A percentile compares a stretch with the other conserved stretches of the same genome.
These are phyloP conservation scores for Debaryomyces maramus DNA, from an alignment of 805 yeast species.

Conservation along the genomic window DNA sequence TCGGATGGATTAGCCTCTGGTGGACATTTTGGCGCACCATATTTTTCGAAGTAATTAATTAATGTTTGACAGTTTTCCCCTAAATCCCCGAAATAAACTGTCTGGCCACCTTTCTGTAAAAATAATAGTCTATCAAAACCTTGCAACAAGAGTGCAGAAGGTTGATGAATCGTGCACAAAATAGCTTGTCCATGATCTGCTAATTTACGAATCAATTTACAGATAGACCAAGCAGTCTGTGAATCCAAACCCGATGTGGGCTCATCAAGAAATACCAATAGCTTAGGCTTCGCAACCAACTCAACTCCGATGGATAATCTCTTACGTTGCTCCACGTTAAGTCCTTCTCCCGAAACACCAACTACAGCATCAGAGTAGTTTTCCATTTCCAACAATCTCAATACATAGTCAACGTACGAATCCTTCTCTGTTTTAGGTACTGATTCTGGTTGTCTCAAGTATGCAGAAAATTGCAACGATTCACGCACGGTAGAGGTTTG, in stretches of 20 bases:
- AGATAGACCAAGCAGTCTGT: slow-evolving; percentile 38
- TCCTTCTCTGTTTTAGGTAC: slow-evolving; percentile 22
- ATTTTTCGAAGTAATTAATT: slow-evolving; percentile 62
- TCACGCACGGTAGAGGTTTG: slow-evolving; percentile 20
- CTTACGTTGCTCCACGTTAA: slow-evolving; percentile 36
- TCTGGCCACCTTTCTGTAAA: slow-evolving; percentile 2
- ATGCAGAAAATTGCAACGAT: slow-evolving; percentile 20
- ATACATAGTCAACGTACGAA: slow-evolving; percentile 24
- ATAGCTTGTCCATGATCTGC: neutral
- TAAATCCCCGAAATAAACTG: neutral
- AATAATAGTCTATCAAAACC: slow-evolving; percentile 44
- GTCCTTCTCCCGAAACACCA: slow-evolving; percentile 36
- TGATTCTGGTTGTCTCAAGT: slow-evolving; percentile 25
- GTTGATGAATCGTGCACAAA: neutral
- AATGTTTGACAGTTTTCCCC: slow-evolving; percentile 29
- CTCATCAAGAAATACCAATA: slow-evolving; percentile 33
- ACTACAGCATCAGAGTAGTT: slow-evolving; percentile 31
- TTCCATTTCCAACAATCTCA: slow-evolving; percentile 25
- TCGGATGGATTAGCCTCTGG: neutral
- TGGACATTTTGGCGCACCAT: slow-evolving; percentile 39
- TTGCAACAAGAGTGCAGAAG: neutral
- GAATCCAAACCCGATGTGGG: slow-evolving; percentile 15
- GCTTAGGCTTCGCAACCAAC: slow-evolving; percentile 28
- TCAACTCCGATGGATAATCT: slow-evolving; percentile 35
- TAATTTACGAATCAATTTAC: slow-evolving; percentile 25